phyloP scores from a whole-genome alignment of 2,329 filamentous ascomycete genomes.

The Bisporella sp. region DNA sequence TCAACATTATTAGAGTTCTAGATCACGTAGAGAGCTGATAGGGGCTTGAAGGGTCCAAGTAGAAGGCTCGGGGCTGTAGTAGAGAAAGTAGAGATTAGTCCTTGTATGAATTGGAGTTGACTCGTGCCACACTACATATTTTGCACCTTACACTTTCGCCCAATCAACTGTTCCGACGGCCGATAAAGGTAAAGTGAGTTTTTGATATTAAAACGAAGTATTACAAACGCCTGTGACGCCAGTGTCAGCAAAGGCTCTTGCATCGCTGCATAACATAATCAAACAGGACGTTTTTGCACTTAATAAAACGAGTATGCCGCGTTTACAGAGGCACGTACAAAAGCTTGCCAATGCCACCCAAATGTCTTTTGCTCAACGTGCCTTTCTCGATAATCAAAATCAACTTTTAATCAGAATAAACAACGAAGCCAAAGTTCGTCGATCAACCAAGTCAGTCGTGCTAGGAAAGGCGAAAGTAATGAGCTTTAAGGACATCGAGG shows the following conservation, averaged over 20 bases:
- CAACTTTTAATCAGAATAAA: background rate
- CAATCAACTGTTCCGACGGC: background rate
- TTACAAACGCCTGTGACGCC: slow-evolving; percentile 14
- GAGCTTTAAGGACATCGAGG: slow-evolving; percentile 18
- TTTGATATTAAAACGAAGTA: slow-evolving; percentile 1
- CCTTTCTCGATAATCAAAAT: background rate
- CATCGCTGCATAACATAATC: slow-evolving; percentile 18
- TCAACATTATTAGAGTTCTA: too few species aligned
- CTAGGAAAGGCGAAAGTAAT: slow-evolving; percentile 9
- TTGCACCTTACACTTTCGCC: background rate
- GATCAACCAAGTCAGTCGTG: slow-evolving; percentile 2
- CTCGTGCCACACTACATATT: too few species aligned
- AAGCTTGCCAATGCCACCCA: background rate
- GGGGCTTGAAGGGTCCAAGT: too few species aligned
- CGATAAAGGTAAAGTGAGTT: background rate
- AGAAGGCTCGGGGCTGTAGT: too few species aligned
- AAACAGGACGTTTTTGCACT: slow-evolving; percentile 12
- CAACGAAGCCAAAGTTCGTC: background rate
- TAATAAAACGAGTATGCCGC: background rate
- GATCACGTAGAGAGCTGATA: too few species aligned
- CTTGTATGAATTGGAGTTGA: too few species aligned
- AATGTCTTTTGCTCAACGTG: background rate
- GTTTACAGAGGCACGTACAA: background rate
- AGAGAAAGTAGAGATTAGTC: too few species aligned
- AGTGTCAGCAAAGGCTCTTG: slow-evolving; percentile 14